Evolutionary conservation across 306 rosid genomes (phyloP).

Genomic region (Gleditsia sinensis): DNA sequence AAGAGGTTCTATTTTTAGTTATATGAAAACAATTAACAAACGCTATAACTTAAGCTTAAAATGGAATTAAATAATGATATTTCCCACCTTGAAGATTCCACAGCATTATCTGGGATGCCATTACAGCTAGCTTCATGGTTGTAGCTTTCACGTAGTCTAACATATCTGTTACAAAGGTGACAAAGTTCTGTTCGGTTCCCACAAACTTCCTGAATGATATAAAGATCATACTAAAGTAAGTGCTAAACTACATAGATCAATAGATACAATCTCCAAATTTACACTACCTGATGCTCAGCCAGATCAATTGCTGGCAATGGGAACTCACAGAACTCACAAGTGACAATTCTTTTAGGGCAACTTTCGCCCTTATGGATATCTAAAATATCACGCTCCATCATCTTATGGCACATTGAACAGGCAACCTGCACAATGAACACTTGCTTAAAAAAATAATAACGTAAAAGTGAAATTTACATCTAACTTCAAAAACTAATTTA

Average conservation of each 20-base stretch:
- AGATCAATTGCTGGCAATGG: constrained; percentile 89
- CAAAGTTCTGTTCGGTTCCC: constrained; percentile 94
- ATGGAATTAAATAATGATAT: constrained; percentile 14
- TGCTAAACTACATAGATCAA: not conserved
- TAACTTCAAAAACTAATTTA: constrained; percentile 3
- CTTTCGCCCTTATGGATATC: constrained; percentile 82
- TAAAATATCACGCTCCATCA: constrained; percentile 77
- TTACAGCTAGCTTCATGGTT: constrained; percentile 69
- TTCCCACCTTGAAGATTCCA: constrained; percentile 76
- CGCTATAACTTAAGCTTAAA: not conserved
- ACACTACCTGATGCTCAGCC: constrained; percentile 85
- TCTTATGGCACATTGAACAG: constrained; percentile 85
- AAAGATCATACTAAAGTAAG: constrained; percentile 23
- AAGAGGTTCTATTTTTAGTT: not conserved
- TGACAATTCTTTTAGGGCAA: constrained; percentile 83
- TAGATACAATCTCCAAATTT: not conserved
- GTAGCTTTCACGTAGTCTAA: constrained; percentile 77
- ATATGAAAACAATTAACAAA: not conserved
- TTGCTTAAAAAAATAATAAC: constrained; percentile 2
- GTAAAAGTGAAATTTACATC: constrained; percentile 26
- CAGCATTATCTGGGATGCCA: constrained; percentile 45
- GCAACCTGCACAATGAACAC: constrained; percentile 61
- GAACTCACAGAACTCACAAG: constrained; percentile 93
- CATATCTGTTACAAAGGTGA: constrained; percentile 68
- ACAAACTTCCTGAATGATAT: constrained; percentile 69